These are phyloP conservation scores for Alloteropsis angusta DNA, from an alignment of 202 grass and related monocot genomes.

Conservation along the genomic window DNA sequence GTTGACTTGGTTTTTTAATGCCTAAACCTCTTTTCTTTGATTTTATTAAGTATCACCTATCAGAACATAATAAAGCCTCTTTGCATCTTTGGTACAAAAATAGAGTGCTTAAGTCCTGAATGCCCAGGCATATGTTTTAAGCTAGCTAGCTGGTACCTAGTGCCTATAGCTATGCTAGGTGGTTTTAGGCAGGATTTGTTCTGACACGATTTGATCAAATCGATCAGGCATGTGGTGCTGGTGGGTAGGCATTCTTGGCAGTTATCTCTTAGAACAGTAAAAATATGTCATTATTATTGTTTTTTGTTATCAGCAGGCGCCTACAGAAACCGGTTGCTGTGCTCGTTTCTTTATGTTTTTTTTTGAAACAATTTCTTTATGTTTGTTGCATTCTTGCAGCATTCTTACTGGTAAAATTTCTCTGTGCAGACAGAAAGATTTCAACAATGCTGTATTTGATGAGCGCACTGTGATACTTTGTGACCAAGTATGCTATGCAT, in stretches of 20 bases:
- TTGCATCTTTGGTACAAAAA: not conserved
- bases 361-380: too few relatives aligned
- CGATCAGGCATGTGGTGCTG: not conserved
- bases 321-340: not conserved
- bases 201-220: too few relatives aligned
- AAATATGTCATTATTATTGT: not conserved
- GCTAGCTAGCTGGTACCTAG: too few relatives aligned
- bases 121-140: too few relatives aligned
- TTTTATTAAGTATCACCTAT: not conserved
- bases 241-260: not conserved
- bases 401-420: constrained; percentile 22
- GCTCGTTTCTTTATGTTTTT: not conserved
- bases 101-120: not conserved
- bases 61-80: not conserved
- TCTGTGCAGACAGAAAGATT: constrained; percentile 79
- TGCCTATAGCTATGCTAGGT: not conserved
- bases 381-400: not conserved
- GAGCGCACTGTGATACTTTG: constrained; percentile 95
- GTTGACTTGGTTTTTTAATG: not conserved
- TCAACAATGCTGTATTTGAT: constrained; percentile 84
- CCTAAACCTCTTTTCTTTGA: not conserved
- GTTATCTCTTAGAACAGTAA: not conserved
- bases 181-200: not conserved
- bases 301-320: not conserved
- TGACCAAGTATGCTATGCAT: constrained; percentile 76